Base-by-base conservation (phyloP, 257 asterid species). In the Phtheirospermum japonicum region DNA sequence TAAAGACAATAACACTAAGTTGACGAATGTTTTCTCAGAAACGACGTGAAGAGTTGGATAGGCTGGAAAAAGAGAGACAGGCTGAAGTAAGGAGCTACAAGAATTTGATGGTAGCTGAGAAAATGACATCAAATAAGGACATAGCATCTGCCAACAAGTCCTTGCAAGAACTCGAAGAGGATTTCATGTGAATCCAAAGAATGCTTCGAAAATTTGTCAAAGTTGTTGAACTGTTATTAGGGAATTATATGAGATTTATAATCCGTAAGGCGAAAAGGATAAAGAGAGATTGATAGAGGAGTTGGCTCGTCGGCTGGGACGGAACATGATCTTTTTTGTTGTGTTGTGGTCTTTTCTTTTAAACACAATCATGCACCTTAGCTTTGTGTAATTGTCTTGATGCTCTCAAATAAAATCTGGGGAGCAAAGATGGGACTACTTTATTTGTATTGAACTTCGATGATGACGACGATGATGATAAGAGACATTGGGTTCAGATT, bases 81-180 rank as follows among this genome's bases (percentile, higher is more conserved):
- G 71, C 95, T 4, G 97, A 89, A 61, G n/a, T 79, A 64, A 82
- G 98, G 76, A 92, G 98, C 91, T 92, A 92, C 89, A 89, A 89
- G 66, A 86, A 92, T 68, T 72, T 89, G 83, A 92, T 92, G 98
- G 96, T 92, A 42, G 88, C 96, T 17, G 96, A 92, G 67, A 92
- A 89, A 78, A 92, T 92, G 98, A 92, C 98, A 0, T 92, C 98
- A 0, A 92, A 89, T 80, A 92, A 83, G 76, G 95, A 92, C 66
- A 80, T 92, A 53, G 97, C 98, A 14, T 76, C 98, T 12, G 53
- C 89, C 46, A 76, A 77, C 82, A 92, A 92, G 73, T 75, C 95
- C 75, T 79, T 89, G 59, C 98, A 92, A 75, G 98, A 92, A 77
- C 79, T 92, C 66, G 98, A 92, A 72, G 97, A 92, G 69, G 97